Conservation (phyloP, 495 filamentous ascomycete genomes). For the Durotheca rogersii region DNA sequence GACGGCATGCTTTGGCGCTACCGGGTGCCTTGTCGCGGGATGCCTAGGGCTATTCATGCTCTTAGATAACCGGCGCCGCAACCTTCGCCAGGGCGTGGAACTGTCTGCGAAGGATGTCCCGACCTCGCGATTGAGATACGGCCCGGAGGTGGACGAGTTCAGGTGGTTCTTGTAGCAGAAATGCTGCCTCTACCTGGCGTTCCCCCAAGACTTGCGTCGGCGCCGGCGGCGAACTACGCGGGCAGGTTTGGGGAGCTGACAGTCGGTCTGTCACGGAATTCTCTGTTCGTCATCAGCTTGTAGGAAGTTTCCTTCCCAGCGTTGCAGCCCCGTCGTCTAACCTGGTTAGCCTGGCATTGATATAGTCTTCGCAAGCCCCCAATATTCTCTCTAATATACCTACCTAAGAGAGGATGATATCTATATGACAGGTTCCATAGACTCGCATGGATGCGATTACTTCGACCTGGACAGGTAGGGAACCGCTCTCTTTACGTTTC, state of each 20-base stretch:
- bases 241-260: no score
- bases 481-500: no score
- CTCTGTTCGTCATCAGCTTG: no score
- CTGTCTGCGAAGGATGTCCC: constrained; percentile 65
- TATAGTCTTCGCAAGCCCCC: not conserved
- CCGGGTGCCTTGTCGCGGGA: constrained; percentile 58
- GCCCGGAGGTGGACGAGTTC: constrained; percentile 63
- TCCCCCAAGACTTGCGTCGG: no score
- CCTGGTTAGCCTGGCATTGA: not conserved
- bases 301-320: no score
- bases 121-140: constrained; percentile 67
- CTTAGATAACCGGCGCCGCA: constrained; percentile 65
- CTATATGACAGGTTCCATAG: not conserved
- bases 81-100: constrained; percentile 60
- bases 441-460: not conserved
- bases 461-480: not conserved
- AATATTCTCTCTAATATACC: not conserved
- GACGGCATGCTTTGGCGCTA: constrained; percentile 69
- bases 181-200: no score
- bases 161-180: constrained; percentile 63
- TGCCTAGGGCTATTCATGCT: constrained; percentile 67
- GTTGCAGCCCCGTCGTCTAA: no score
- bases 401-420: not conserved
- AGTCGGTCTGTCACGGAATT: no score
- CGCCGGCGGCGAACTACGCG: no score